Conservation (phyloP, 345 rosid species). For the Euphorbia pulcherrima region DNA sequence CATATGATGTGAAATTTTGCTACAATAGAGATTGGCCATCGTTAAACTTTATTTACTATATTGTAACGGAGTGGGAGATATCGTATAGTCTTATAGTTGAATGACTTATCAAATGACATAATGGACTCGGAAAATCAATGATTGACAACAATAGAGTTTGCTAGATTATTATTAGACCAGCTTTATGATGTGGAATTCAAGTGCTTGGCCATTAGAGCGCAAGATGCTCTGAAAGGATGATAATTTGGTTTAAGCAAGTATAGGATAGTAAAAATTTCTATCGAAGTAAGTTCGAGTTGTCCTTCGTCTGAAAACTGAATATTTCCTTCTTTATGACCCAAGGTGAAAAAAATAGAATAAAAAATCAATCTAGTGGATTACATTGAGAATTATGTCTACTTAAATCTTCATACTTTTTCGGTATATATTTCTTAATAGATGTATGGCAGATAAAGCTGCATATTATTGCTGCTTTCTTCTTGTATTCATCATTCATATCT, state of each 20-base stretch:
- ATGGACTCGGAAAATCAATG: not conserved
- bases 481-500: not conserved
- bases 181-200: not conserved
- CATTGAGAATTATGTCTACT: not conserved
- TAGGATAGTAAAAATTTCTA: not conserved
- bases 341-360: not conserved
- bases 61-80: not conserved
- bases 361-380: not conserved
- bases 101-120: not conserved
- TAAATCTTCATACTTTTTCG: not conserved
- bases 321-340: not conserved
- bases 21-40: not conserved
- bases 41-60: not conserved
- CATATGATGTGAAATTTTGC: not conserved
- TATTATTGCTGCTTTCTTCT: not conserved
- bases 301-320: not conserved
- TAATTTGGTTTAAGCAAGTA: not conserved
- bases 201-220: not conserved
- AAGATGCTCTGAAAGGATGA: not conserved
- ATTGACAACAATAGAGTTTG: not conserved
- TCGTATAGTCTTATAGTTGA: not conserved
- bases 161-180: not conserved
- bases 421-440: not conserved
- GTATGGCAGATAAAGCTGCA: constrained; percentile 7
- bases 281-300: not conserved